Evolutionary conservation across 768 basidiomycete species (phyloP).

Genomic region (Dentipellis fragilis): DNA sequence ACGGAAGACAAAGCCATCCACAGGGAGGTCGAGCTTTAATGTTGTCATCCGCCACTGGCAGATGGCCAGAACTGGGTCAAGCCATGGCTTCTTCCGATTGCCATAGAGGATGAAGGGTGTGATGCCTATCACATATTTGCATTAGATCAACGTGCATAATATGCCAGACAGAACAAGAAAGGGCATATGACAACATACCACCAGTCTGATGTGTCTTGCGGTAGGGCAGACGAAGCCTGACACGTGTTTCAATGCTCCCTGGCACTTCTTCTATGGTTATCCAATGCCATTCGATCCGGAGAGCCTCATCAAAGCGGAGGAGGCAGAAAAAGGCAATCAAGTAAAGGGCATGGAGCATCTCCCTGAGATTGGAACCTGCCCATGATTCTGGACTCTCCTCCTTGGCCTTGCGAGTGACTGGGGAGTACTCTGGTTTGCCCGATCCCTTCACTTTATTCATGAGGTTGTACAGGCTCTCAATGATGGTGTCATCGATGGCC

Average conservation of each 20-base stretch:
- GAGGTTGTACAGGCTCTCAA: slow-evolving; percentile 12
- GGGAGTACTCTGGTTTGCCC: neutral
- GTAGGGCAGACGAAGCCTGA: slow-evolving; percentile 8
- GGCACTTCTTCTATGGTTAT: neutral
- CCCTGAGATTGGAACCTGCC: slow-evolving; percentile 13
- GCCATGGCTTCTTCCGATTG: slow-evolving; percentile 8
- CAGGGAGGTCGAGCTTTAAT: neutral
- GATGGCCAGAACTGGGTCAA: slow-evolving; percentile 10
- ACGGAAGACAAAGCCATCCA: slow-evolving; percentile 11
- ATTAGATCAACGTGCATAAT: neutral
- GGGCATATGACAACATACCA: slow-evolving; percentile 4
- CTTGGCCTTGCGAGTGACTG: neutral
- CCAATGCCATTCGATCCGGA: slow-evolving; percentile 15
- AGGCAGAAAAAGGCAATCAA: slow-evolving; percentile 15
- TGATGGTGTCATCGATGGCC: slow-evolving; percentile 13
- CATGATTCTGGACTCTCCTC: slow-evolving; percentile 2
- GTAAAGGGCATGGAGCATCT: slow-evolving; percentile 16
- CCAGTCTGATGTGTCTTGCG: slow-evolving; percentile 17
- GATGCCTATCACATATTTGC: slow-evolving; percentile 4
- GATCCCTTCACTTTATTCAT: neutral
- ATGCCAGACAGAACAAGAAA: neutral
- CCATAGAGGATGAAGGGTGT: slow-evolving; percentile 14
- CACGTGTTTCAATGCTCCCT: neutral
- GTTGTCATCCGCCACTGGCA: slow-evolving; percentile 15
- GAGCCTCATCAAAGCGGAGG: slow-evolving; percentile 17